A percentile compares a stretch with the other conserved stretches of the same genome.
phyloP scores from a whole-genome alignment of 441 rosid genomes.

The Omphalea diandra region DNA sequence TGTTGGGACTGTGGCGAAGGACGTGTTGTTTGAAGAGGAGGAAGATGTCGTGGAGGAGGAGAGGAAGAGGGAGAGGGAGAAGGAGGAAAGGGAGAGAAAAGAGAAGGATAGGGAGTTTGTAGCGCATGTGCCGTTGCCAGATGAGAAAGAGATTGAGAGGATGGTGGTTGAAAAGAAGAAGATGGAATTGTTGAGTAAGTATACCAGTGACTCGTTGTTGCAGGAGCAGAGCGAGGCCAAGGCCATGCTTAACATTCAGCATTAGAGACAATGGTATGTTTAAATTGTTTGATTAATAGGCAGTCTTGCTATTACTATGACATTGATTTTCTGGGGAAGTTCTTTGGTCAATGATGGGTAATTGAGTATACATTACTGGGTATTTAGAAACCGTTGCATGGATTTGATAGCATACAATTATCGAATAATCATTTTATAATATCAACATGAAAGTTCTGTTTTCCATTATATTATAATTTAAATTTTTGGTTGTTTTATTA shows the following conservation, averaged over 20 bases:
- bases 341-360: background rate
- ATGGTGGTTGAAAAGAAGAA: constrained; percentile 92
- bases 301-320: too few species aligned
- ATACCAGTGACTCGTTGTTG: constrained; percentile 62
- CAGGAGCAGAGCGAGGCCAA: constrained; percentile 85
- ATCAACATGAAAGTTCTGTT: background rate
- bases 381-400: background rate
- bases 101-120: constrained; percentile 78
- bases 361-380: too few species aligned
- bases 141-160: constrained; percentile 92
- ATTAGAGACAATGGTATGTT: constrained; percentile 30
- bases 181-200: constrained; percentile 67
- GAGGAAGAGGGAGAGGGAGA: constrained; percentile 47
- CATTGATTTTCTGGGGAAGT: background rate
- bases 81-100: constrained; percentile 41
- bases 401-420: background rate
- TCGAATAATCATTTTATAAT: too few species aligned
- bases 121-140: constrained; percentile 79
- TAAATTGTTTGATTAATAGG: too few species aligned
- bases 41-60: constrained; percentile 66
- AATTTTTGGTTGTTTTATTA: background rate
- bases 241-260: constrained; percentile 79
- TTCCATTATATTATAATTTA: background rate
- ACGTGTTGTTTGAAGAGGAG: constrained; percentile 80
- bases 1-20: constrained; percentile 41